These are phyloP conservation scores for Cardiospermum halicacabum DNA, from an alignment of 345 rosid species.

Conservation along the genomic window DNA sequence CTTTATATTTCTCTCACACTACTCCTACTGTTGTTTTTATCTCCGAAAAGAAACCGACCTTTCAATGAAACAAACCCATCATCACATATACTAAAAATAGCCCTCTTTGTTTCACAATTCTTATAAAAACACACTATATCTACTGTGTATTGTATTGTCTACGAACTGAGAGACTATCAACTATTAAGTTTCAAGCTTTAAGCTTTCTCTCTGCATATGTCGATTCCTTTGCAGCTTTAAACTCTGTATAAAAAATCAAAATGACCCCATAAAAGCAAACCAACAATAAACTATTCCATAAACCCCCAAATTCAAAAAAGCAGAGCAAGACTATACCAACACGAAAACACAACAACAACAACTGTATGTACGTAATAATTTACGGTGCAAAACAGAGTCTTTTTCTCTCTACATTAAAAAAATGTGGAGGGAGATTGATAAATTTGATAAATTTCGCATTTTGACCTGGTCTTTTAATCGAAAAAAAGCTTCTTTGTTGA, in stretches of 20 bases:
- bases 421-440: conserved; percentile 7
- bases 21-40: conserved; percentile 24
- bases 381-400: background rate
- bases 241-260: conserved; percentile 25
- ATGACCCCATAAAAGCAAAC: conserved; percentile 1
- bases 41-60: conserved; percentile 46
- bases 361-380: background rate
- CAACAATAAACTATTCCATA: conserved; percentile 12
- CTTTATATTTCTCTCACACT: no score
- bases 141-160: background rate
- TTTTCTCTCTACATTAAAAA: background rate
- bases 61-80: conserved; percentile 36
- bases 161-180: no score
- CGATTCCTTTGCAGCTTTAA: conserved; percentile 85
- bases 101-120: background rate
- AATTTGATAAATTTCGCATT: conserved; percentile 27
- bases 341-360: conserved; percentile 37
- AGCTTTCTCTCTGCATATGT: conserved; percentile 60
- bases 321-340: conserved; percentile 37
- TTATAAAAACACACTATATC: background rate
- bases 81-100: conserved; percentile 2
- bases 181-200: conserved; percentile 26
- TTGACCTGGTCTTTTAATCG: conserved; percentile 4
- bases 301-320: conserved; percentile 12
- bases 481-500: conserved; percentile 6